Evolutionary conservation across 805 yeast species (phyloP).

Genomic region (Barnettozyma botsteinii): DNA sequence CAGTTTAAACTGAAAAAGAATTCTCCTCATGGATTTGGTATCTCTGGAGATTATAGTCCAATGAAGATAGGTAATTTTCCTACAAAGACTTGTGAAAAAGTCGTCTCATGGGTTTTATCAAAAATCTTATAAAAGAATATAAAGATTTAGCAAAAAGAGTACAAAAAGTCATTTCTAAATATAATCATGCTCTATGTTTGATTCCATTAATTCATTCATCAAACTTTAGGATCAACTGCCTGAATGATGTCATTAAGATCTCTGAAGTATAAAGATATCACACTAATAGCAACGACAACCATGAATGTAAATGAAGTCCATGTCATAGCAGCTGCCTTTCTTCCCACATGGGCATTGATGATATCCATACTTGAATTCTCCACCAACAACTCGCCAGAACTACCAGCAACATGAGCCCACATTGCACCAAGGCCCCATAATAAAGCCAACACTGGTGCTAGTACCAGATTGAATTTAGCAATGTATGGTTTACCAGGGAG

Average conservation of each 20-base stretch:
- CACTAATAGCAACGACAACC: conserved; percentile 34
- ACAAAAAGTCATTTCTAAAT: no score
- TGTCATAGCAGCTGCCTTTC: conserved; percentile 49
- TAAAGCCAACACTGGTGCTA: conserved; percentile 35
- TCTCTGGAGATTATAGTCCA: conserved; percentile 34
- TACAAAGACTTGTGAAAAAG: conserved; percentile 14
- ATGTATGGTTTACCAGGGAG: conserved; percentile 36
- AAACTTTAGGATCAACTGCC: conserved; percentile 19
- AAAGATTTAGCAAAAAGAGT: neutral
- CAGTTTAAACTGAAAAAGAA: conserved; percentile 20
- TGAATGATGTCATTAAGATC: conserved; percentile 26
- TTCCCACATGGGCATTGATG: conserved; percentile 39
- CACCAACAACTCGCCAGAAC: conserved; percentile 38
- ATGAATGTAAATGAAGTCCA: conserved; percentile 56
- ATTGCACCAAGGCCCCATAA: conserved; percentile 64
- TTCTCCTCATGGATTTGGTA: conserved; percentile 38
- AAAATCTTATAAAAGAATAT: conserved; percentile 8
- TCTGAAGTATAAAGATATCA: conserved; percentile 31
- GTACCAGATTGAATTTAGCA: conserved; percentile 25
- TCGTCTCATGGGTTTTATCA: conserved; percentile 20
- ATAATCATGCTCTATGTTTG: neutral
- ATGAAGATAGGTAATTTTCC: conserved; percentile 29
- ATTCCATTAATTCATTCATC: neutral
- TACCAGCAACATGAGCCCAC: conserved; percentile 54
- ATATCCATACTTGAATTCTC: conserved; percentile 46